A percentile compares a stretch with the other conserved stretches of the same genome.
These are phyloP conservation scores for Fraxinus floribunda DNA, from an alignment of 305 asterid genomes.

Conservation along the genomic window DNA sequence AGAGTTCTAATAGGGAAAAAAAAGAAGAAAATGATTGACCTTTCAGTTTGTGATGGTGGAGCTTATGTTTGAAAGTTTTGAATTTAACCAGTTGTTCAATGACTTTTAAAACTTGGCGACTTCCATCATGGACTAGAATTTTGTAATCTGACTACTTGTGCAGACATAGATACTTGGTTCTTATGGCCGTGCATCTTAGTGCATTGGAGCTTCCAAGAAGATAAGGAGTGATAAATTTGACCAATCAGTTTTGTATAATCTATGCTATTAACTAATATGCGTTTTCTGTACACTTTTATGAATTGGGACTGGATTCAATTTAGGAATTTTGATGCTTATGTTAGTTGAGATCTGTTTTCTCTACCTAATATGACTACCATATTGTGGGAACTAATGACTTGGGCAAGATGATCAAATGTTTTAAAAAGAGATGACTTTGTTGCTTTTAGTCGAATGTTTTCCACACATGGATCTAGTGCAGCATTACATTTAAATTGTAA, in stretches of 20 bases:
- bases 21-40: background rate
- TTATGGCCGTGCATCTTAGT: background rate
- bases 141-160: background rate
- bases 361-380: background rate
- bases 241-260: background rate
- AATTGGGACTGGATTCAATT: background rate
- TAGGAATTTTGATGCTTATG: background rate
- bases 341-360: background rate
- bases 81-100: background rate
- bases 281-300: background rate
- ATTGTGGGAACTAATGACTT: background rate
- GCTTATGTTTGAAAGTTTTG: background rate
- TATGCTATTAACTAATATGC: background rate
- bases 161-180: background rate
- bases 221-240: background rate
- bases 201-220: background rate
- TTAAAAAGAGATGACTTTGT: background rate
- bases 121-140: background rate
- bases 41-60: constrained; percentile 13
- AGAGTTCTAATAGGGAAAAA: constrained; percentile 4
- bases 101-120: background rate
- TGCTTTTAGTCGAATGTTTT: background rate
- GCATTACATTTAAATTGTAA: background rate
- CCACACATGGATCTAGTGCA: background rate
- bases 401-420: background rate